phyloP scores from a whole-genome alignment of 2,329 filamentous ascomycete species.

The Pseudogymnoascus sp. region DNA sequence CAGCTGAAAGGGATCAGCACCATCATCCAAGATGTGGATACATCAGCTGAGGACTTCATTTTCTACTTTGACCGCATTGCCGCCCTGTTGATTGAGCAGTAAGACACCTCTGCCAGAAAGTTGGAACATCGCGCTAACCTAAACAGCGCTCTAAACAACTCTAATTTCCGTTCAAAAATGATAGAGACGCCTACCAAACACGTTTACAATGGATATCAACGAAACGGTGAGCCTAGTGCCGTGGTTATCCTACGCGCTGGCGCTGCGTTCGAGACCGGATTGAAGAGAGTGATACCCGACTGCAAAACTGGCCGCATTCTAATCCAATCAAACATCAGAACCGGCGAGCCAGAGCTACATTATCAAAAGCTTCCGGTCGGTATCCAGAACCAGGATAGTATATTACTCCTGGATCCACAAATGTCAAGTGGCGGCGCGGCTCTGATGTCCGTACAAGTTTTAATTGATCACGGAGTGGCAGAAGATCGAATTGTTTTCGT shows the following conservation, averaged over 20 bases:
- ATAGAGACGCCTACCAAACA: conserved; percentile 64
- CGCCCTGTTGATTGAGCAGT: conserved; percentile 74
- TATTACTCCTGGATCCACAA: conserved; percentile 83
- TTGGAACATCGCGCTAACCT: conserved; percentile 8
- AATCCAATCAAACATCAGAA: conserved; percentile 79
- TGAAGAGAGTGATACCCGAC: conserved; percentile 86
- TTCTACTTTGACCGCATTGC: conserved; percentile 93
- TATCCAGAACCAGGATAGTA: conserved; percentile 65
- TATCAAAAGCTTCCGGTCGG: conserved; percentile 72
- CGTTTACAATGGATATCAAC: conserved; percentile 61
- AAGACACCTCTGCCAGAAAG: conserved; percentile 25
- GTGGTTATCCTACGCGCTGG: conserved; percentile 85
- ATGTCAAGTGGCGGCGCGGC: conserved; percentile 83
- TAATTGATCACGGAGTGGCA: conserved; percentile 84
- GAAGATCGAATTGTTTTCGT: conserved; percentile 84
- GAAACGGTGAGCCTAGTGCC: conserved; percentile 68
- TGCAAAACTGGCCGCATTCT: conserved; percentile 81
- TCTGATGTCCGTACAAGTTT: conserved; percentile 91
- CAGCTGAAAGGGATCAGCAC: conserved; percentile 87
- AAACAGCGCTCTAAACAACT: conserved; percentile 63
- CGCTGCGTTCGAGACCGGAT: conserved; percentile 75
- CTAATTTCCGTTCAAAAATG: conserved; percentile 54
- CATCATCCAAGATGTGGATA: conserved; percentile 72
- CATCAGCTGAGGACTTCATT: conserved; percentile 80
- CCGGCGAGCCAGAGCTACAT: conserved; percentile 86